Evolutionary conservation across 805 yeast genomes (phyloP).

Genomic region (Yarrowia yakushimensis): DNA sequence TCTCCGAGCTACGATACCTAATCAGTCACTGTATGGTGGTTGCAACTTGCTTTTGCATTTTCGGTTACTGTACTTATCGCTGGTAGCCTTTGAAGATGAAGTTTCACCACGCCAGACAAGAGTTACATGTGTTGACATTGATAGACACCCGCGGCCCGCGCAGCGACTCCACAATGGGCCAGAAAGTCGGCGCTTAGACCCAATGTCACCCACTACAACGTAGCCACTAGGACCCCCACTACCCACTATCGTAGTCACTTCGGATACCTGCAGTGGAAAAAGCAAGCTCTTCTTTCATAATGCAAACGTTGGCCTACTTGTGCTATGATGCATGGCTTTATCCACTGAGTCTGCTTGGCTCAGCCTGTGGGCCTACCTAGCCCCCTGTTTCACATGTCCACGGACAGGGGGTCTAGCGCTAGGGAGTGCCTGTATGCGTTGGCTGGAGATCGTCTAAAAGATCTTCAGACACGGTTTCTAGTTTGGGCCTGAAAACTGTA

Average conservation of each 20-base stretch:
- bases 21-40: no score
- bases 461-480: neutral
- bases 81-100: no score
- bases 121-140: neutral
- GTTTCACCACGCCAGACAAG: neutral
- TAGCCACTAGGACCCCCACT: no score
- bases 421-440: neutral
- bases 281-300: neutral
- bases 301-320: neutral
- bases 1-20: no score
- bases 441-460: neutral
- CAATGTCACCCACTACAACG: neutral
- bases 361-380: neutral
- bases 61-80: neutral
- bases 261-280: constrained; percentile 19
- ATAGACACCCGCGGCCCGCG: neutral
- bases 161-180: neutral
- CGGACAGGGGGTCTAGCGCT: neutral
- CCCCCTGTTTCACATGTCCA: constrained; percentile 21
- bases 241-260: neutral
- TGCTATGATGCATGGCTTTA: neutral
- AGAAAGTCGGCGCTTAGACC: neutral
- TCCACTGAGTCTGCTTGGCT: neutral
- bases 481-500: neutral
- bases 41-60: neutral